These are phyloP conservation scores for Aspergillus unguis DNA, from an alignment of 2,329 filamentous ascomycete genomes.

Conservation along the genomic window DNA sequence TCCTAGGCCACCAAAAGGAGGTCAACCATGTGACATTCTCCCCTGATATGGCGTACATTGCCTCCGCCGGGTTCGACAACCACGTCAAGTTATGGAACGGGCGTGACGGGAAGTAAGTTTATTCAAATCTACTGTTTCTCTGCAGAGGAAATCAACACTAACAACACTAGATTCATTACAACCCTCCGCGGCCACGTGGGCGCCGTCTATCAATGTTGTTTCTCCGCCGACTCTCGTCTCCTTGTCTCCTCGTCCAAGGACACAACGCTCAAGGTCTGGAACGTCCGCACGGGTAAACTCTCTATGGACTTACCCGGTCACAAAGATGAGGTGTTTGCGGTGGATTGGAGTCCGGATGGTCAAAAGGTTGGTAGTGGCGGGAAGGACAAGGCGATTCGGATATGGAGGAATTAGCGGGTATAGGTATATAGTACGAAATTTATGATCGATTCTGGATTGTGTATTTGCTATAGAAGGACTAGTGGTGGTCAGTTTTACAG, in stretches of 20 bases:
- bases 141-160: neutral
- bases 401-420: slow-evolving; percentile 58
- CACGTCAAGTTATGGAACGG: slow-evolving; percentile 90
- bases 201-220: slow-evolving; percentile 87
- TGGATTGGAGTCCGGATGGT: slow-evolving; percentile 93
- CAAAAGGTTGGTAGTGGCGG: slow-evolving; percentile 86
- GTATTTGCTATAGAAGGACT: too few relatives aligned
- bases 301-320: slow-evolving; percentile 82
- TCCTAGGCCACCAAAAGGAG: slow-evolving; percentile 94
- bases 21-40: slow-evolving; percentile 96
- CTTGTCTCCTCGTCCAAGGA: slow-evolving; percentile 87
- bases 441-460: neutral
- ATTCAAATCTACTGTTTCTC: slow-evolving; percentile 2
- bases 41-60: slow-evolving; percentile 81
- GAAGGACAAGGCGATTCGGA: slow-evolving; percentile 74
- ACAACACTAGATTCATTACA: slow-evolving; percentile 65
- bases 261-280: slow-evolving; percentile 93
- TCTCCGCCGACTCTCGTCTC: slow-evolving; percentile 86
- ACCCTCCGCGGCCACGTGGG: slow-evolving; percentile 87
- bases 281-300: slow-evolving; percentile 79
- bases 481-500: too few relatives aligned
- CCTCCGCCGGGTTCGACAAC: slow-evolving; percentile 89
- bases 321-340: slow-evolving; percentile 86
- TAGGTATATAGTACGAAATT: slow-evolving; percentile 6
- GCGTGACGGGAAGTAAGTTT: slow-evolving; percentile 57